phyloP scores from a whole-genome alignment of 1,139 yeast genomes.

The Yamadazyma jaroonii region DNA sequence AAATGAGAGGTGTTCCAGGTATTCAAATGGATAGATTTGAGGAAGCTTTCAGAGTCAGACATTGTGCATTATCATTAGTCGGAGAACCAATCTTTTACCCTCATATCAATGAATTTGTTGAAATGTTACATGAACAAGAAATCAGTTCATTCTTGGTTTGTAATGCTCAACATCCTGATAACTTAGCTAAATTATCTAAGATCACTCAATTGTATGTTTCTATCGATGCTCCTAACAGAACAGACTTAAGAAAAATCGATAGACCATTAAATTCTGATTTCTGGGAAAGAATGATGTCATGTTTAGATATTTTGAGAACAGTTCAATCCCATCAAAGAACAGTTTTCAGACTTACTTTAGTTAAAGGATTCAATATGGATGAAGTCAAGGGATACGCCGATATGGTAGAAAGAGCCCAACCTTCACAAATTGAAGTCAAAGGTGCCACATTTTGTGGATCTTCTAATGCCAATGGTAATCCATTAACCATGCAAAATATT shows the following conservation, averaged over 20 bases:
- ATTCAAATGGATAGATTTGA: conserved; percentile 85
- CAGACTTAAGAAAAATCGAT: conserved; percentile 77
- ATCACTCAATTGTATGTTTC: conserved; percentile 92
- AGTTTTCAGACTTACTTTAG: conserved; percentile 85
- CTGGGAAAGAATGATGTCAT: conserved; percentile 83
- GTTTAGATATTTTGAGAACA: conserved; percentile 76
- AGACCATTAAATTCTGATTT: conserved; percentile 87
- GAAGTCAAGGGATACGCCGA: conserved; percentile 88
- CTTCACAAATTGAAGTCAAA: conserved; percentile 87
- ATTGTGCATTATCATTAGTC: conserved; percentile 87
- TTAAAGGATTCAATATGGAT: conserved; percentile 86
- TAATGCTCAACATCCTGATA: conserved; percentile 94
- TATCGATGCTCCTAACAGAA: conserved; percentile 86
- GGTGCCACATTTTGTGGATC: conserved; percentile 96
- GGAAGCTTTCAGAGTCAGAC: conserved; percentile 85
- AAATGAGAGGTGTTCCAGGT: conserved; percentile 95
- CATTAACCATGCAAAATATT: conserved; percentile 91
- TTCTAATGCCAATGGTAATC: conserved; percentile 75
- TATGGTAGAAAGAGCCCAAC: conserved; percentile 75
- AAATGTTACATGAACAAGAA: conserved; percentile 70
- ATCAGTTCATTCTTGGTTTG: conserved; percentile 89
- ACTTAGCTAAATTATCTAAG: conserved; percentile 61
- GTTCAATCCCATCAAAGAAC: conserved; percentile 80
- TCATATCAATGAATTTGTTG: conserved; percentile 79
- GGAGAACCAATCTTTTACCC: conserved; percentile 96